These are phyloP conservation scores for Xylaria digitata DNA, from an alignment of 2,329 filamentous ascomycete species.

Conservation along the genomic window DNA sequence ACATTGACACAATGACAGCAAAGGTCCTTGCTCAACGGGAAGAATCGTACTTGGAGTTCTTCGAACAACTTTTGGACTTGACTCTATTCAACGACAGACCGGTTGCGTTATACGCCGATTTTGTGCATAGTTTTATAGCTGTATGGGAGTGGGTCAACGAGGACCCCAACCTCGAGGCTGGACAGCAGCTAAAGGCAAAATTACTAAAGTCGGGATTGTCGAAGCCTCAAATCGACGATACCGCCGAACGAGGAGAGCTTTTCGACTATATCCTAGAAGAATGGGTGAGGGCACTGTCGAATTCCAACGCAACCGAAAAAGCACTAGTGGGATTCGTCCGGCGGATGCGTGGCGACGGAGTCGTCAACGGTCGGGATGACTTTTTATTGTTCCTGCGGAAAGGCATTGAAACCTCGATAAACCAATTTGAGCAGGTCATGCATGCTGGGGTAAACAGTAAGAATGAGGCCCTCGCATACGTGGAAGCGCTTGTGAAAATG, in stretches of 20 bases:
- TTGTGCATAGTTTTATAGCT: conserved; percentile 82
- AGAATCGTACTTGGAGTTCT: conserved; percentile 77
- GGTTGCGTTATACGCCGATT: conserved; percentile 84
- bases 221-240: conserved; percentile 61
- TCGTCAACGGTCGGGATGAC: conserved; percentile 80
- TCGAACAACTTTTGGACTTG: conserved; percentile 82
- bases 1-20: conserved; percentile 77
- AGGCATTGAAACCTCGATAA: conserved; percentile 82
- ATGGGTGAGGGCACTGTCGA: conserved; percentile 86
- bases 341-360: conserved; percentile 79
- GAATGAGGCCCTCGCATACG: conserved; percentile 66
- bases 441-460: conserved; percentile 68
- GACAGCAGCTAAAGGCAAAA: conserved; percentile 77
- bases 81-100: conserved; percentile 82
- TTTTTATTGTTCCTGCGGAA: conserved; percentile 82
- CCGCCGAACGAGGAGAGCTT: conserved; percentile 76
- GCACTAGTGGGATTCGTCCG: conserved; percentile 80
- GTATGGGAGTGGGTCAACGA: conserved; percentile 85
- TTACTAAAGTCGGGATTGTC: conserved; percentile 57
- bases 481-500: conserved; percentile 86
- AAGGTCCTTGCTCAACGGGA: conserved; percentile 78
- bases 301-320: conserved; percentile 79
- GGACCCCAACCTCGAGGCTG: conserved; percentile 72
- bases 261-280: conserved; percentile 96
- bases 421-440: conserved; percentile 78